phyloP scores from a whole-genome alignment of 352 stramenopile genomes.

The Phytophthora sp. region DNA sequence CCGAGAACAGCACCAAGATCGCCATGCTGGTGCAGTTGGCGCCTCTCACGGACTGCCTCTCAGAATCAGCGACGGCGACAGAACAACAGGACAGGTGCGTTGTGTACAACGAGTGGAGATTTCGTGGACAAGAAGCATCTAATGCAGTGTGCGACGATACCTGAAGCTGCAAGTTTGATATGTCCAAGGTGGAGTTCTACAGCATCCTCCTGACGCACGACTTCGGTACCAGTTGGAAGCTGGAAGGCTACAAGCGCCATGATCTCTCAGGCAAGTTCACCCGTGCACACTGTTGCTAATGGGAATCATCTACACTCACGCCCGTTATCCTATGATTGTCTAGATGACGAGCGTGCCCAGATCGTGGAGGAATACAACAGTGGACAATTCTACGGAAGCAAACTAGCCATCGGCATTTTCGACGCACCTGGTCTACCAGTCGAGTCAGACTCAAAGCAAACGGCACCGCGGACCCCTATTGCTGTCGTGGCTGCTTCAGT shows the following conservation, averaged over 20 bases:
- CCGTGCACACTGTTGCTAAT: too few relatives aligned
- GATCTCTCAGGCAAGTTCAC: slow-evolving; percentile 44
- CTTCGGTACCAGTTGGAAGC: slow-evolving; percentile 27
- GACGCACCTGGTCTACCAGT: slow-evolving; percentile 44
- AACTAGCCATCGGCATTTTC: slow-evolving; percentile 71
- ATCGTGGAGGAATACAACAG: slow-evolving; percentile 66
- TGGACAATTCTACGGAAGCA: slow-evolving; percentile 66
- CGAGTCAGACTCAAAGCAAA: slow-evolving; percentile 39
- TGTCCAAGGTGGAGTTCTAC: slow-evolving; percentile 68
- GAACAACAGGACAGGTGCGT: slow-evolving; percentile 16
- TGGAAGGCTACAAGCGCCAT: slow-evolving; percentile 71
- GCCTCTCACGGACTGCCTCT: slow-evolving; percentile 43
- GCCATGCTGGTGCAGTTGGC: slow-evolving; percentile 65
- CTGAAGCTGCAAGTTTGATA: slow-evolving; percentile 64
- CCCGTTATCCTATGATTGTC: neutral
- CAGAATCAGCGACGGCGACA: neutral
- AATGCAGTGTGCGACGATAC: neutral
- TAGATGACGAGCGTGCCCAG: slow-evolving; percentile 55
- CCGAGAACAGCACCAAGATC: slow-evolving; percentile 47
- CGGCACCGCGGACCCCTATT: slow-evolving; percentile 35
- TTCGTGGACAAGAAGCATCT: neutral
- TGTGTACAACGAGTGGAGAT: neutral
- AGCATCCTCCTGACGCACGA: slow-evolving; percentile 63
- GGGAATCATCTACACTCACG: neutral
- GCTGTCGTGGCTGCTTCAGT: slow-evolving; percentile 53